Conservation (phyloP, 129 eudicot species). For the Flaveria sonorensis region DNA sequence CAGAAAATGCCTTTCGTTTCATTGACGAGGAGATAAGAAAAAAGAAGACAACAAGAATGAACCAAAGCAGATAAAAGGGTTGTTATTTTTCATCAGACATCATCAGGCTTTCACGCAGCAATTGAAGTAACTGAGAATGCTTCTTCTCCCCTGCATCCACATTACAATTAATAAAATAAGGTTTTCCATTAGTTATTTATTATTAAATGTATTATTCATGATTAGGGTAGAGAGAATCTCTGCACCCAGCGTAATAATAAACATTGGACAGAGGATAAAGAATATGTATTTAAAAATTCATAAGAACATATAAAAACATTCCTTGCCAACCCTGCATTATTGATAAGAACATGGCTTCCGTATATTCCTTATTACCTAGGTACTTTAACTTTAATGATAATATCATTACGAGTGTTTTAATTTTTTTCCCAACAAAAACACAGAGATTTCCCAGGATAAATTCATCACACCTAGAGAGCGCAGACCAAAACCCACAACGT, state of each 20-base stretch:
- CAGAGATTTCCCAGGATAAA: too few species aligned
- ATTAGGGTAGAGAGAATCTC: too few species aligned
- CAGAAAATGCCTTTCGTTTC: neutral
- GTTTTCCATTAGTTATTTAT: neutral
- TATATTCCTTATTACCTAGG: constrained; percentile 27
- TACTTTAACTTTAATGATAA: too few species aligned
- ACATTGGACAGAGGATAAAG: neutral
- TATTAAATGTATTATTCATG: neutral
- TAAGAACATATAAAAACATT: constrained; percentile 36
- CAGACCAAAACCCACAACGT: too few species aligned
- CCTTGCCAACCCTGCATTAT: constrained; percentile 28
- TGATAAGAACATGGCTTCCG: constrained; percentile 32
- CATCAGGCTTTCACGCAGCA: constrained; percentile 67
- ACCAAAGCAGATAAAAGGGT: constrained; percentile 19
- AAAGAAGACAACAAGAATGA: constrained; percentile 15
- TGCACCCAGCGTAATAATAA: constrained; percentile 18
- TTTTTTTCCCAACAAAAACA: too few species aligned
- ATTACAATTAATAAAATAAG: neutral
- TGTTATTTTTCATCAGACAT: neutral
- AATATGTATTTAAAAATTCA: constrained; percentile 11
- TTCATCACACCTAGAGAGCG: too few species aligned
- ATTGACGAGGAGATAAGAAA: neutral
- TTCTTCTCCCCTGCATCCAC: constrained; percentile 55
- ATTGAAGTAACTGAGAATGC: constrained; percentile 68
- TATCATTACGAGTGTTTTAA: too few species aligned